Conservation (phyloP, 2,329 filamentous ascomycete genomes). For the Neofusicoccum laricinum region DNA sequence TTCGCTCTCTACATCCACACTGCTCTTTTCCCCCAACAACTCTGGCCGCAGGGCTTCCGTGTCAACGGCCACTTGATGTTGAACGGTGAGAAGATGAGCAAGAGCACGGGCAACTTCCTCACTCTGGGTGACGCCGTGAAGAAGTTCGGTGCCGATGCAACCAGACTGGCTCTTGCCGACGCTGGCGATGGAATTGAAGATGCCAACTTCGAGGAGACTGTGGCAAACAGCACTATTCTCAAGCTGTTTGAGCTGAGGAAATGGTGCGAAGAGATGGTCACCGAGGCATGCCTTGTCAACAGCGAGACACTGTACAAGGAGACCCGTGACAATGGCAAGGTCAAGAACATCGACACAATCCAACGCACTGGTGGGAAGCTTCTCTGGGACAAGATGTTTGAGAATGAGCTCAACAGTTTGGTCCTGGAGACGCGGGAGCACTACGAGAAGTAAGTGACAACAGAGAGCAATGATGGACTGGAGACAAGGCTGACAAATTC, state of each 20-base stretch:
- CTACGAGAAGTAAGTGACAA: slow-evolving; percentile 61
- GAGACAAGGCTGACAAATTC: slow-evolving; percentile 14
- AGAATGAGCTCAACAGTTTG: slow-evolving; percentile 86
- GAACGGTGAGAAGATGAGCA: slow-evolving; percentile 98
- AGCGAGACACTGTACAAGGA: slow-evolving; percentile 42
- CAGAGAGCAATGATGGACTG: no score
- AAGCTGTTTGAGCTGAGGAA: slow-evolving; percentile 79
- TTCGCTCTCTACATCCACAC: slow-evolving; percentile 95
- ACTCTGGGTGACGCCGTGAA: slow-evolving; percentile 80
- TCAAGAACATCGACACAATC: slow-evolving; percentile 53
- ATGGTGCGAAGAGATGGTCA: slow-evolving; percentile 85
- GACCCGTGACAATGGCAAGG: slow-evolving; percentile 40
- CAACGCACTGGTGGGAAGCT: slow-evolving; percentile 66
- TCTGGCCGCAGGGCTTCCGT: slow-evolving; percentile 83
- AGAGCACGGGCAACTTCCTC: slow-evolving; percentile 96
- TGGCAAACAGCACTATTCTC: slow-evolving; percentile 88
- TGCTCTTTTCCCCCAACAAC: slow-evolving; percentile 81
- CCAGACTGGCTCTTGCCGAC: slow-evolving; percentile 86
- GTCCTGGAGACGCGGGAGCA: slow-evolving; percentile 75
- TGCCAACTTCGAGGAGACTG: slow-evolving; percentile 94
- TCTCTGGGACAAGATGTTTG: slow-evolving; percentile 85
- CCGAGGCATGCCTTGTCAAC: slow-evolving; percentile 53
- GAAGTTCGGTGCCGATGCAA: slow-evolving; percentile 94
- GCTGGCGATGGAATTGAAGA: slow-evolving; percentile 92
- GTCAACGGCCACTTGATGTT: slow-evolving; percentile 91